phyloP scores from a whole-genome alignment of 345 rosid genomes.

The Chamaenerion angustifolium region DNA sequence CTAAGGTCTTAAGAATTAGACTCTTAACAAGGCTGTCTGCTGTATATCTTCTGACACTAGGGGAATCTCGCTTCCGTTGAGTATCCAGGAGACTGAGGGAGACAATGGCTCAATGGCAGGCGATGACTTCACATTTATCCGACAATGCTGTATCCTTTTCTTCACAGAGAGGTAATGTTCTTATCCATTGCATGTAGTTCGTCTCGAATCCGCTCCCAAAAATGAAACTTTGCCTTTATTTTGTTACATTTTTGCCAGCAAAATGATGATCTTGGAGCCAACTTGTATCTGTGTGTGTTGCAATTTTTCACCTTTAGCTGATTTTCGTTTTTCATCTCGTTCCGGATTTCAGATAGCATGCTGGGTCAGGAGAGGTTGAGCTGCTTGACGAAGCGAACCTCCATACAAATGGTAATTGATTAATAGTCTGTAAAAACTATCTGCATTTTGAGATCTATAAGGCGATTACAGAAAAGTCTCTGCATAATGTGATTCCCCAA shows the following conservation, averaged over 20 bases:
- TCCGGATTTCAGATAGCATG: not conserved
- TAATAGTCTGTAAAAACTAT: too few relatives aligned
- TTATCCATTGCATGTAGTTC: not conserved
- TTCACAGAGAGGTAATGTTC: constrained; percentile 1
- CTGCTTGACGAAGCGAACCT: constrained; percentile 3
- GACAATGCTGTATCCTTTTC: not conserved
- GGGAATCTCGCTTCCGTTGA: too few relatives aligned
- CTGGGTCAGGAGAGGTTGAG: constrained; percentile 1
- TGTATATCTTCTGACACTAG: too few relatives aligned
- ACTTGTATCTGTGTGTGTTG: not conserved
- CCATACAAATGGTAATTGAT: not conserved
- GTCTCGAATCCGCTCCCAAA: too few relatives aligned
- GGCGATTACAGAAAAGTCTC: too few relatives aligned
- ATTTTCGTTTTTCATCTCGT: not conserved
- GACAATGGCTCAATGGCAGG: constrained; percentile 10
- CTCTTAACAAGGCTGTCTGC: too few relatives aligned
- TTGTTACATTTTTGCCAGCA: not conserved
- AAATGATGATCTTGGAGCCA: not conserved
- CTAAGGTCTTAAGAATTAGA: too few relatives aligned
- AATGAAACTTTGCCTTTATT: too few relatives aligned
- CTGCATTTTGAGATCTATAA: too few relatives aligned
- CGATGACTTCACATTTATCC: not conserved
- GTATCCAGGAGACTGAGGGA: not conserved
- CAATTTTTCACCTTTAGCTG: not conserved
- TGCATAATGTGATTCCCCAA: too few relatives aligned